Conservation (phyloP, 371 early-diverging fungal species). For the Rhizomucor pusillus region DNA sequence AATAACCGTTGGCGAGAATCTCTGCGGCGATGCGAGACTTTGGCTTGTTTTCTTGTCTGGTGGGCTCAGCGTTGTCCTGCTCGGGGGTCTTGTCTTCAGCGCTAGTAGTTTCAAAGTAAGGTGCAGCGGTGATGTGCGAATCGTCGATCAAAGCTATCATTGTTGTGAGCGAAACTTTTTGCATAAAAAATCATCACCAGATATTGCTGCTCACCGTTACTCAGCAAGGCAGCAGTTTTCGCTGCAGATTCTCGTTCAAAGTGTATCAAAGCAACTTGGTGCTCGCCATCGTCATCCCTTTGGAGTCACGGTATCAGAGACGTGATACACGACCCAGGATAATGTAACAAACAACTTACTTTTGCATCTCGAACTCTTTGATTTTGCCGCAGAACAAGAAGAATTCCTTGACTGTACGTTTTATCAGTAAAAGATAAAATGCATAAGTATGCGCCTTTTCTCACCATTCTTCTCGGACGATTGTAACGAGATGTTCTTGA, state of each 20-base stretch:
- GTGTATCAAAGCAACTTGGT: conserved; percentile 56
- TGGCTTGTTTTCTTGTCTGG: conserved; percentile 56
- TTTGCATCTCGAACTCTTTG: conserved; percentile 61
- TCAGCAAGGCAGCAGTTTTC: conserved; percentile 65
- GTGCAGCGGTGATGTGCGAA: conserved; percentile 53
- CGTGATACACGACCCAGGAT: too few species aligned
- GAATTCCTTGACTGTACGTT: too few species aligned
- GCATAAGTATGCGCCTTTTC: background rate
- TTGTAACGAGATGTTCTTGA: conserved; percentile 54
- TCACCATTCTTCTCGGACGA: conserved; percentile 56
- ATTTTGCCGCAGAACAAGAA: conserved; percentile 8
- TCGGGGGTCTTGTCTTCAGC: conserved; percentile 22
- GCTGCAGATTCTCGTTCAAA: conserved; percentile 67
- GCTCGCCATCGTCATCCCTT: conserved; percentile 45
- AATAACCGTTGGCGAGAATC: conserved; percentile 63
- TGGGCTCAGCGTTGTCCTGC: conserved; percentile 12
- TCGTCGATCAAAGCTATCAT: conserved; percentile 60
- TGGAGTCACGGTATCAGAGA: conserved; percentile 3
- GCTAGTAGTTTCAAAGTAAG: conserved; percentile 47
- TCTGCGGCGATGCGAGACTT: conserved; percentile 61
- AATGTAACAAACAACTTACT: conserved; percentile 36
- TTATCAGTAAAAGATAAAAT: background rate
- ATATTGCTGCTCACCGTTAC: conserved; percentile 38
- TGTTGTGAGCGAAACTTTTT: background rate
- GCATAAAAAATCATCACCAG: background rate